Evolutionary conservation across 768 basidiomycete genomes (phyloP).

Genomic region (Pleurotus citrinopileatus): DNA sequence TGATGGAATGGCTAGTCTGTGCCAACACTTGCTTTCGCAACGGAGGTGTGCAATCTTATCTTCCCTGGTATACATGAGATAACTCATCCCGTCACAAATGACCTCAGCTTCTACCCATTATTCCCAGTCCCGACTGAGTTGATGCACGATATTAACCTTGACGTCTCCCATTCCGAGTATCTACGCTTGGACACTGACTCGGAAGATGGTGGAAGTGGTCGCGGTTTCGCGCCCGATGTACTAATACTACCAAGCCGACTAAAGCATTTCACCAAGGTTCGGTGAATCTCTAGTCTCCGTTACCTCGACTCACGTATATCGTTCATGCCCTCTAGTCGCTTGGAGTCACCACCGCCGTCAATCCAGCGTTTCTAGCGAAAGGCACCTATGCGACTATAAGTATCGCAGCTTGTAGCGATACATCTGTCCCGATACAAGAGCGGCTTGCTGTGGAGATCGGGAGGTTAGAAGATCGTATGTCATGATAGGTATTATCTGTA

Average conservation of each 20-base stretch:
- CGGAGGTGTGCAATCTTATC: constrained; percentile 56
- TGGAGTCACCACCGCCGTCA: constrained; percentile 75
- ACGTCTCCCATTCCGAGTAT: constrained; percentile 70
- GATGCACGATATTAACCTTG: constrained; percentile 82
- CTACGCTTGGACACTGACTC: constrained; percentile 34
- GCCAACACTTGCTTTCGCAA: constrained; percentile 82
- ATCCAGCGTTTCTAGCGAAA: constrained; percentile 78
- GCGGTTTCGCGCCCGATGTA: constrained; percentile 69
- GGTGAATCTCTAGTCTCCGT: neutral
- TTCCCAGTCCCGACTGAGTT: constrained; percentile 83
- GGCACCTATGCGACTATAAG: constrained; percentile 49
- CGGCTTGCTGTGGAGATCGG: constrained; percentile 6
- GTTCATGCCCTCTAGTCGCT: constrained; percentile 50
- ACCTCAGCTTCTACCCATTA: constrained; percentile 87
- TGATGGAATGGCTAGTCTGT: constrained; percentile 80
- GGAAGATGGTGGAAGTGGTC: constrained; percentile 21
- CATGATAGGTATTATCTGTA: too few species aligned
- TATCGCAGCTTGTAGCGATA: constrained; percentile 22
- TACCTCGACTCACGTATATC: neutral
- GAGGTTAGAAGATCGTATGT: neutral
- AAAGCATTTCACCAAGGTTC: constrained; percentile 87
- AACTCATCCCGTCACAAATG: too few species aligned
- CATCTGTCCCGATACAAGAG: neutral
- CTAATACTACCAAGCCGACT: constrained; percentile 85
- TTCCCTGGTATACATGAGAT: neutral